Base-by-base conservation (phyloP, 331 rosid genomes). In the Malus hybrid region DNA sequence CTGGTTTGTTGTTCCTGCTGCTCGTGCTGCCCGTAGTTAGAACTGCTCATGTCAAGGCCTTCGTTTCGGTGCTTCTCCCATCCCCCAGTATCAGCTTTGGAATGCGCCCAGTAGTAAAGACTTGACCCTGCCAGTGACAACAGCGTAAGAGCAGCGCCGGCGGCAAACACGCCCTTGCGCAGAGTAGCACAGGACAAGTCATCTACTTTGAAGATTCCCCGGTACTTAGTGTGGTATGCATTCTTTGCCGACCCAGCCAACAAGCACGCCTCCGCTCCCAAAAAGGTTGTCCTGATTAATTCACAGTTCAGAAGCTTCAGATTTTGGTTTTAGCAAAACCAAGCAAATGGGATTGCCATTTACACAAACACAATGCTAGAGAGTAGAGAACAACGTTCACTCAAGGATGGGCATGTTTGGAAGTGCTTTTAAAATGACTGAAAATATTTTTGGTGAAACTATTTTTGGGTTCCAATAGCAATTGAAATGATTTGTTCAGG, bases 171-270 rank as follows among this genome's bases (percentile, higher is more conserved):
- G 19, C 99, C 99, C 72, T 90, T 92, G 61, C 97, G 97, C 19
- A 94, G 93, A 24, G 99, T 92, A 60, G 97, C 77, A 60, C 99
- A 94, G 4, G 97, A 87, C 46, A 92, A 46, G 64, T 89, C 64
- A 0, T 84, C 67, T 1, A 7, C 12, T 2, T 15, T 52, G 32
- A 87, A 89, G 13, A 15, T 1, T 12, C 82, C 92, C 29, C 88
- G 34, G 84, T 92, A 92, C 74, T 87, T 92, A 1, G 99, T 94
- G 87, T 94, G 99, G 77, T 94, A 92, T 16, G 99, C 99, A 46
- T 94, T 94, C 90, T 80, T 86, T 1, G 99, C 99, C 10, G 99
- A 92, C 74, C 99, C 99, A 4, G 97, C 99, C 85, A 94, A 72
- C 50, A 94, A 86, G 66, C 97, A 92, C 1, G 92, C 96, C 89